Evolutionary conservation across 2,329 filamentous ascomycete species (phyloP), one percentile per base, ranked within the genome.

Genomic region (Pezicula radicicola): DNA sequence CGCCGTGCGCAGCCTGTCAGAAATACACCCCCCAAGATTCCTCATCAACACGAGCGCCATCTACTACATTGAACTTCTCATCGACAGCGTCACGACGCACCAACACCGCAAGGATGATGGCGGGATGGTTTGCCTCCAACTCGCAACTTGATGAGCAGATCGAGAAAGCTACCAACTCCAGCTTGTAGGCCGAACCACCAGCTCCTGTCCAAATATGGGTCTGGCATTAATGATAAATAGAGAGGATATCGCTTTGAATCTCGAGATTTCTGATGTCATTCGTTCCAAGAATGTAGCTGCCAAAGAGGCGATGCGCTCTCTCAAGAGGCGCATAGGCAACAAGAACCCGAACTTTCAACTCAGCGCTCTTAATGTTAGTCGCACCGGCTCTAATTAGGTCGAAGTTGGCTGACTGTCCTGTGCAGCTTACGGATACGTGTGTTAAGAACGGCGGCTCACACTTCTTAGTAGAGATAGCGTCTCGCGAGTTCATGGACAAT

Each of bases 401-500:
- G 27, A 43, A 52, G 21, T 19, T 48, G 49, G 56, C 84, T 61
- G 48, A 64, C 46, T 47, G 6, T 47, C 10, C n/a, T 9, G 6
- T 55, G 35, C 61, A 87, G 91, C 87, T 99, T 64, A 96, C 92
- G 59, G 94, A 99, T 74, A 97, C 94, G 1, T 99, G 94, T 68
- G 91, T 97, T 55, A 99, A 99, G 76, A 99, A 99, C 76, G 94
- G 94, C 54, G 94, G 94, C 61, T 83, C 88, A 37, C 94, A 99
- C 72, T 99, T 99, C 71, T 85, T 99, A 46, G 81, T 86, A 60
- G 94, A 99, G 74, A 94, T 99, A 62, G 93, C 94, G 39, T 97
- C 93, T 16, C 85, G 92, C 58, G 94, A 99, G 74, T 99, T 97
- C 66, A 95, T 99, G 88, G 94, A 99, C 73, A 97, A 97, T 68